Base-by-base conservation (phyloP, 148 eudicot species). In the Dianthus caryophyllus region DNA sequence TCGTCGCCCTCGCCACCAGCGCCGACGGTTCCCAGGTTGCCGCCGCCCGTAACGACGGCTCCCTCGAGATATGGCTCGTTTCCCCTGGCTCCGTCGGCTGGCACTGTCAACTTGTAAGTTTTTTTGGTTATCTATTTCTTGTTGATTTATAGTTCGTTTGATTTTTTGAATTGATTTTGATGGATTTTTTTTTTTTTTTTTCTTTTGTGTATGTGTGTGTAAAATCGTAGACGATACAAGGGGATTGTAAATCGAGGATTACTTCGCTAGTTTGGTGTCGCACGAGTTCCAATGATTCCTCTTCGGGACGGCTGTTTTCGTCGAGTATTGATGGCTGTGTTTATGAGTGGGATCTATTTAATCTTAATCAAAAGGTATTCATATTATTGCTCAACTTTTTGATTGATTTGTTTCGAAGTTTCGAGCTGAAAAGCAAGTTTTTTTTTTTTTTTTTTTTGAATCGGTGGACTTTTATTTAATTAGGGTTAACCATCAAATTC, bases 1-100 rank as follows among this genome's bases (percentile, higher is more conserved):
- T 89, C 5, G 76, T 89, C 5, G 84, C 93, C 46, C 70, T 89
- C 11, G 90, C 96, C 72, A 89, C 98, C 50, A 94, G 97, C 83
- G 74, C 71, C 70, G 97, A 90, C 71, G 88, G 78, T 11, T 81
- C 87, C 1, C 86, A 80, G 60, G 90, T 94, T 64, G 98, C 98
- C 69, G 98, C 97, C 14, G 97, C 98, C n/a, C 82, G 98, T 6
- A 90, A 85, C 16, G 98, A 90, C 65, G 98, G 98, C 43, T 70
- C 98, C 8, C 77, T 94, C 31, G 98, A 94, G 80, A 83, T 94
- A 73, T 94, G 98, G 98, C 96, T 89, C 16, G 98, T 90, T 4
- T 88, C 98, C n/a, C 96, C 98, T 0, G 98, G 97, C 47, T 83
- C 98, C 21, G 83, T 86, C 36, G 88, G 92, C 68, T 90, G 98